Conservation (phyloP, 257 asterid genomes). For the Primulina huaijiensis region DNA sequence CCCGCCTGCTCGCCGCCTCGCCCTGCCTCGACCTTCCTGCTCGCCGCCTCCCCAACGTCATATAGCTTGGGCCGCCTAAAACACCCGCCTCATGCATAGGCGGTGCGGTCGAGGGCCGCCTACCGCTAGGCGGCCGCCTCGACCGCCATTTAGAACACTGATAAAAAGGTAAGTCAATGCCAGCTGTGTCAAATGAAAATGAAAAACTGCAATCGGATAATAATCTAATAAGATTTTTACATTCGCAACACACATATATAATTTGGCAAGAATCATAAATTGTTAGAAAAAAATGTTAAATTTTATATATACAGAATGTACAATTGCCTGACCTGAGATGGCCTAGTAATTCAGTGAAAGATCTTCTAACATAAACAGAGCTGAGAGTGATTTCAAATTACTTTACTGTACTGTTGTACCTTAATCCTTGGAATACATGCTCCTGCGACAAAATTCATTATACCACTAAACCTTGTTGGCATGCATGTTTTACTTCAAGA, state of each 20-base stretch:
- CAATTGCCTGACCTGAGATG: constrained; percentile 6
- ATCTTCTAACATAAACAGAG: constrained; percentile 3
- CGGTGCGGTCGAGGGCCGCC: no score
- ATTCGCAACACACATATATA: background rate
- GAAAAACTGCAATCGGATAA: background rate
- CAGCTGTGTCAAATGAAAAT: background rate
- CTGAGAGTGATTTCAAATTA: background rate
- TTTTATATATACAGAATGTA: background rate
- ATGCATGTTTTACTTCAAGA: background rate
- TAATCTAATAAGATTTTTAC: background rate
- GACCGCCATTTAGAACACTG: no score
- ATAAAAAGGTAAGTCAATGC: background rate
- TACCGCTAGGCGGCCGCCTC: no score
- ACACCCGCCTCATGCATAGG: no score
- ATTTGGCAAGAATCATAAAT: background rate
- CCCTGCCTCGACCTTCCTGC: no score
- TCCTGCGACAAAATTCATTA: background rate
- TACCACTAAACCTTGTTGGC: constrained; percentile 12
- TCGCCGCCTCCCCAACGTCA: no score
- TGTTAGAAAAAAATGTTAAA: background rate
- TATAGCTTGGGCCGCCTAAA: no score
- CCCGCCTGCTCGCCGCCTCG: no score
- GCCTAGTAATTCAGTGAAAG: constrained; percentile 1
- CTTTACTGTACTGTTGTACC: background rate
- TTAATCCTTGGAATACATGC: background rate